Conservation (phyloP, 2,329 filamentous ascomycete species). For the Tricladium varicosporioides region DNA sequence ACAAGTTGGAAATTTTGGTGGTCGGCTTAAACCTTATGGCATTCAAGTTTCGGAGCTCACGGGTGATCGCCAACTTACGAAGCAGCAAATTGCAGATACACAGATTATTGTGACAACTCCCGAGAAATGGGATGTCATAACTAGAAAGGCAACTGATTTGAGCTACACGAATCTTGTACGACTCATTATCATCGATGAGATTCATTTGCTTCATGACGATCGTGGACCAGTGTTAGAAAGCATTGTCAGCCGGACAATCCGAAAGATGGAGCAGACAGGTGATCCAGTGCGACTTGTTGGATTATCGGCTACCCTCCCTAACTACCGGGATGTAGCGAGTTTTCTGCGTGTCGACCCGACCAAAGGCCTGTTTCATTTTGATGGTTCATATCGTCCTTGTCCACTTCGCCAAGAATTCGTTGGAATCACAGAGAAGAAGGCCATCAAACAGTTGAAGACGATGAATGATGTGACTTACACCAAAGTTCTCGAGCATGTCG, state of each 20-base stretch:
- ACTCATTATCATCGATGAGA: slow-evolving; percentile 95
- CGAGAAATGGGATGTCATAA: slow-evolving; percentile 99
- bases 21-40: slow-evolving; percentile 84
- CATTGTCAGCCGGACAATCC: slow-evolving; percentile 91
- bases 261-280: slow-evolving; percentile 89
- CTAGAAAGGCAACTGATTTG: slow-evolving; percentile 92
- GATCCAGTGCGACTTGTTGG: slow-evolving; percentile 90
- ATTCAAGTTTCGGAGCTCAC: slow-evolving; percentile 94
- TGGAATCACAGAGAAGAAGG: slow-evolving; percentile 94
- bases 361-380: slow-evolving; percentile 93
- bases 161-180: slow-evolving; percentile 98
- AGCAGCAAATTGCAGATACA: slow-evolving; percentile 96
- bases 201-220: slow-evolving; percentile 95
- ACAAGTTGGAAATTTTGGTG: slow-evolving; percentile 96
- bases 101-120: slow-evolving; percentile 98
- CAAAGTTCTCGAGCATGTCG: slow-evolving; percentile 95
- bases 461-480: slow-evolving; percentile 99
- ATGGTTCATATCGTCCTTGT: slow-evolving; percentile 89
- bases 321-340: slow-evolving; percentile 93
- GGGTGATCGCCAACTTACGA: slow-evolving; percentile 95
- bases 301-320: slow-evolving; percentile 91
- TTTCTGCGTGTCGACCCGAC: slow-evolving; percentile 86
- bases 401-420: slow-evolving; percentile 96
- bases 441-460: slow-evolving; percentile 97
- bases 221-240: slow-evolving; percentile 95